phyloP scores from a whole-genome alignment of 202 grass and related monocot species.

The Musa balbisiana region DNA sequence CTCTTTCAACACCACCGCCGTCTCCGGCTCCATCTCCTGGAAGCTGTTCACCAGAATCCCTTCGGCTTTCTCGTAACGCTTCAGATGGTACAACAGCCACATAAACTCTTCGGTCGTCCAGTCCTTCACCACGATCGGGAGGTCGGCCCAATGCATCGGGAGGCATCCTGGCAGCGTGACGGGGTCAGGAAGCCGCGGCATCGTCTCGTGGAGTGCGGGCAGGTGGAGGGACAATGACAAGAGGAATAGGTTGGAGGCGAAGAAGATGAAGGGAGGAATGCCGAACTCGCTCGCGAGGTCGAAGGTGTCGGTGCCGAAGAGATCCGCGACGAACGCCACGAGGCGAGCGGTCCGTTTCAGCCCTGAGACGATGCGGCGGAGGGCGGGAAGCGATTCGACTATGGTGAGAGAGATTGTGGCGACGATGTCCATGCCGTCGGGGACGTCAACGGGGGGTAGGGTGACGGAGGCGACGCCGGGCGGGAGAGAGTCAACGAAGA shows the following conservation, averaged over 20 bases:
- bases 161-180: conserved; percentile 38
- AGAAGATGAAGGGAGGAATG: conserved; percentile 36
- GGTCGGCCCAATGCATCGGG: conserved; percentile 29
- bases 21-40: conserved; percentile 40
- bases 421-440: not conserved
- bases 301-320: conserved; percentile 30
- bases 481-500: conserved; percentile 32
- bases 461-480: conserved; percentile 18
- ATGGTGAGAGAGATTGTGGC: conserved; percentile 24
- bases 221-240: conserved; percentile 29
- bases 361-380: not conserved
- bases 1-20: conserved; percentile 12
- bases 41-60: conserved; percentile 60
- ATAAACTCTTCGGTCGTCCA: conserved; percentile 27
- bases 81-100: not conserved
- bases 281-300: conserved; percentile 29
- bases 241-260: conserved; percentile 16
- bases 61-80: conserved; percentile 20
- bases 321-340: conserved; percentile 36
- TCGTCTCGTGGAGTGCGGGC: conserved; percentile 27
- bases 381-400: conserved; percentile 17
- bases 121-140: conserved; percentile 22
- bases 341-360: not conserved
- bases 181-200: conserved; percentile 31
- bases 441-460: conserved; percentile 51